Evolutionary conservation across 2,329 filamentous ascomycete species (phyloP).

Genomic region (Hirsutella minnesotensis): DNA sequence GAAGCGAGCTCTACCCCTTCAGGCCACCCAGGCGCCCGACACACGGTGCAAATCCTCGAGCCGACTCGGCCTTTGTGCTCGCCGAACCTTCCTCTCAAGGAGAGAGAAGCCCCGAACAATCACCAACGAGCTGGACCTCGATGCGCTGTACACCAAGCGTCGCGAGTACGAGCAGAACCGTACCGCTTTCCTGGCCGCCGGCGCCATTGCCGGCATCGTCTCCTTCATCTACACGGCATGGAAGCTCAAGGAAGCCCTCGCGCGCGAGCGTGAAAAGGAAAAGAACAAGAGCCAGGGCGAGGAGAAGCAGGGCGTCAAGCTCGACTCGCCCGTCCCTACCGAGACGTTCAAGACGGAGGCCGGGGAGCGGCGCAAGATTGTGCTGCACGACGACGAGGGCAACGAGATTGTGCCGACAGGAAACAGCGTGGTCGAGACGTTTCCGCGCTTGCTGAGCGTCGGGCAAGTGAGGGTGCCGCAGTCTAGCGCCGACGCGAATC

Average conservation of each 20-base stretch:
- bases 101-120: conserved; percentile 18
- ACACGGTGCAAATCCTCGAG: conserved; percentile 10
- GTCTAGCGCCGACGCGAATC: conserved; percentile 9
- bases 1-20: too few species aligned
- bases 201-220: conserved; percentile 35
- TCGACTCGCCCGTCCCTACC: conserved; percentile 24
- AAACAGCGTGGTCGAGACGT: conserved; percentile 65
- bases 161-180: conserved; percentile 39
- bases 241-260: conserved; percentile 34
- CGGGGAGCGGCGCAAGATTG: conserved; percentile 41
- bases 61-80: conserved; percentile 5
- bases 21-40: neutral
- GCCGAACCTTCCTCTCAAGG: conserved; percentile 18
- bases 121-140: conserved; percentile 37
- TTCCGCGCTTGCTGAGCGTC: conserved; percentile 61
- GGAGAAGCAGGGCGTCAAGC: conserved; percentile 30
- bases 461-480: conserved; percentile 25
- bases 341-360: conserved; percentile 36
- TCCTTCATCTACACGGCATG: conserved; percentile 39
- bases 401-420: conserved; percentile 70
- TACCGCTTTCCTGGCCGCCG: conserved; percentile 38
- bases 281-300: conserved; percentile 7
- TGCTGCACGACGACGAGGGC: conserved; percentile 56
- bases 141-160: conserved; percentile 31
- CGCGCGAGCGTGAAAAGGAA: conserved; percentile 18